These are phyloP conservation scores for Leishmania arabica DNA, from an alignment of 208 protist genomes.

Conservation along the genomic window DNA sequence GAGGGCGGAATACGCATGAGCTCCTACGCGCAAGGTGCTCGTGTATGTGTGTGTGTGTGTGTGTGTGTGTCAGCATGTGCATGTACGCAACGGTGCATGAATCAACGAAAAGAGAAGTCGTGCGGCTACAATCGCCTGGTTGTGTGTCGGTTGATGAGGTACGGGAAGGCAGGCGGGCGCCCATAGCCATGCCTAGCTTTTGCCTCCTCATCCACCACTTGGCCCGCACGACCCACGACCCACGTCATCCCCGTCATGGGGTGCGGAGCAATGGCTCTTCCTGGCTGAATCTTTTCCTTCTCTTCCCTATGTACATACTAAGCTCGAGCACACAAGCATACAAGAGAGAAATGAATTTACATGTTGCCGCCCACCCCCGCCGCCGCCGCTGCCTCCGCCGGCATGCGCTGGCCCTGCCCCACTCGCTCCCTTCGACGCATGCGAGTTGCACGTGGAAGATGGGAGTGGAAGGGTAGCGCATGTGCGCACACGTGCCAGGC, in stretches of 20 bases:
- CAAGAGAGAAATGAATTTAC: slow-evolving; percentile 5
- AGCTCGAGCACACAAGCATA: neutral
- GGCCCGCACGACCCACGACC: neutral
- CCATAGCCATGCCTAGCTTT: too few species aligned
- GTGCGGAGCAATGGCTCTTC: too few species aligned
- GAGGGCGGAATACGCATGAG: neutral
- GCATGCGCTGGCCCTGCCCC: neutral
- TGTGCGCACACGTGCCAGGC: neutral
- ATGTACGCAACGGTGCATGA: neutral
- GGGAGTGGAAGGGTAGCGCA: neutral
- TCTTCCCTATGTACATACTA: slow-evolving; percentile 4
- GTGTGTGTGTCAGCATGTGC: neutral
- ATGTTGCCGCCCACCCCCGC: neutral
- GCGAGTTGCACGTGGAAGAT: neutral
- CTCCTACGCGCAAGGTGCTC: neutral
- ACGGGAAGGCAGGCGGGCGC: neutral
- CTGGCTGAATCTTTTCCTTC: neutral
- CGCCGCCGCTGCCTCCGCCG: neutral
- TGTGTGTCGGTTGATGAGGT: neutral
- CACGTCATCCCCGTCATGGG: neutral
- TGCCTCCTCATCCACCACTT: neutral
- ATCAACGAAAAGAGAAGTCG: neutral
- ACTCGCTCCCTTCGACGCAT: neutral
- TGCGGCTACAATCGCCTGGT: neutral
- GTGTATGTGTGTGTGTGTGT: neutral